Base-by-base conservation (phyloP, 2,329 filamentous ascomycete genomes). In the Cephalotrichum gorgonifer region DNA sequence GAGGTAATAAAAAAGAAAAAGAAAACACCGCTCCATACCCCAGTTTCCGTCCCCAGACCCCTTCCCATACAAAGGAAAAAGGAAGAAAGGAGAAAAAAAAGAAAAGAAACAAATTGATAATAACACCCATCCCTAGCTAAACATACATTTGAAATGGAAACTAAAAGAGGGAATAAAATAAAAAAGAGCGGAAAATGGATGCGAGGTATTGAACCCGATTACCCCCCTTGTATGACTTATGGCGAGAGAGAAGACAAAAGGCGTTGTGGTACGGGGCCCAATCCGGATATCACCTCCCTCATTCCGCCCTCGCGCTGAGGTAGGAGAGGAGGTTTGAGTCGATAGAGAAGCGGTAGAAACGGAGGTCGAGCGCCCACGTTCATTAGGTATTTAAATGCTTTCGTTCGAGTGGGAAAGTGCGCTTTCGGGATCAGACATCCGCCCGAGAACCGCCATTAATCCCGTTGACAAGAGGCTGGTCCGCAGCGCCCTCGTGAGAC, bases 101-200 rank as follows among this genome's bases (percentile, higher is more conserved):
- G n/a, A 47, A 30, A 41, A 47, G 22, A 39, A 26, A 33, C 17
- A 15, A 39, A 46, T 33, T 31, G 44, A 20, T 31, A 23, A 46
- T 46, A 46, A 28, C 27, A 43, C 43, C 43, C 25, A 47, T 38
- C 45, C 31, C 45, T 20, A 48, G 35, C 46, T 38, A 23, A 48
- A 43, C 46, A 42, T 22, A 12, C 30, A 48, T n/a, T 30, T 30
- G 17, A 31, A 22, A 20, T 22, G 35, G 44, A 35, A 31, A 31
- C 30, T 12, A 30, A 15, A 31, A 31, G 15, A 11, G 15, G 4
- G 30, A 9, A 31, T 11, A 47, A 28, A 43, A 17, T 33, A 26
- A 46, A n/a, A 35, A 43, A 26, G 31, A 42, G 27, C 26, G 38
- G 15, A 42, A 12, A 35, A 51, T 44, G 43, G 28, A 30, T 35